Conservation (phyloP, 441 rosid species). For the Sinapis alba region DNA sequence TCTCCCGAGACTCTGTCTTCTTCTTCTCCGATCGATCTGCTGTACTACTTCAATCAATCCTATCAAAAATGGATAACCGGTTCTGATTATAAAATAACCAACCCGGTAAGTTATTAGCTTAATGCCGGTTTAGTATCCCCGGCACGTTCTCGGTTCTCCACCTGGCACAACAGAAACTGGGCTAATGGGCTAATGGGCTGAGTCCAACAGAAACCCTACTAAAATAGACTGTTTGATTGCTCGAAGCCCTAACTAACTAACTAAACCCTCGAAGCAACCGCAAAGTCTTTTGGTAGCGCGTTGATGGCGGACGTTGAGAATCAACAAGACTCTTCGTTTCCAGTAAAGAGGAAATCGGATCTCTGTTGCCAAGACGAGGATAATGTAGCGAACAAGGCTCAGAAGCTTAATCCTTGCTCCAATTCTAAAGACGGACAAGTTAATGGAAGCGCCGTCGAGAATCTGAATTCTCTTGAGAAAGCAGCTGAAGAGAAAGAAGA, state of each 20-base stretch:
- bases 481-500: conserved; percentile 36
- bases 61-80: conserved; percentile 40
- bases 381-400: conserved; percentile 47
- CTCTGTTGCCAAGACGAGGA: conserved; percentile 43
- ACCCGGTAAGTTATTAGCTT: conserved; percentile 17
- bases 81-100: background rate
- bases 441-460: background rate
- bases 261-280: conserved; percentile 7
- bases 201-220: conserved; percentile 34
- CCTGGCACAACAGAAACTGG: background rate
- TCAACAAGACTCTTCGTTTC: conserved; percentile 52
- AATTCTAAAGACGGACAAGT: conserved; percentile 29
- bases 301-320: conserved; percentile 60
- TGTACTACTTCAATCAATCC: conserved; percentile 16
- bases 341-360: conserved; percentile 71
- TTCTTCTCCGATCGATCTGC: conserved; percentile 31
- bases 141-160: conserved; percentile 28
- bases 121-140: conserved; percentile 33
- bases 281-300: background rate
- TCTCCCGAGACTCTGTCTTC: conserved; percentile 20
- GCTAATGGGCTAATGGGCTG: background rate
- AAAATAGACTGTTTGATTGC: conserved; percentile 2
- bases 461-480: conserved; percentile 25
- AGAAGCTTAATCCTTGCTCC: conserved; percentile 41
- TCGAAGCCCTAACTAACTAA: conserved; percentile 20